Conservation (phyloP, 179 eudicot genomes). For the Corrigiola litoralis region DNA sequence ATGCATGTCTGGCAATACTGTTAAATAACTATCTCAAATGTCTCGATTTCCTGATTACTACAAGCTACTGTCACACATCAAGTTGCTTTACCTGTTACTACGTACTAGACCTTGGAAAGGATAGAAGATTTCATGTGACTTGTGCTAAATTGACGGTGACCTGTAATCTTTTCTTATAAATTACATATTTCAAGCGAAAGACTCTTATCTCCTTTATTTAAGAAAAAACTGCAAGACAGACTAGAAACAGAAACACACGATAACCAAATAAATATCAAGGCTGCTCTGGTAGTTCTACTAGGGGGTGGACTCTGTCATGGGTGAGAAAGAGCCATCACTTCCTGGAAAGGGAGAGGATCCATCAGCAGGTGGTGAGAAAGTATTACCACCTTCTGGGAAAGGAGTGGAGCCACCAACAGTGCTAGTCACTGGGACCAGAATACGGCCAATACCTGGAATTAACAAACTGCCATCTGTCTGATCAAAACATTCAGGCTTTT, state of each 20-base stretch:
- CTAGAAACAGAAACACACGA: not conserved
- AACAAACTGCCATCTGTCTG: constrained; percentile 36
- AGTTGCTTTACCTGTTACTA: too few relatives aligned
- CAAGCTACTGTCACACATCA: too few relatives aligned
- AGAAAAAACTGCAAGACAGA: not conserved
- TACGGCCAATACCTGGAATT: constrained; percentile 42
- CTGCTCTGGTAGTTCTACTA: not conserved
- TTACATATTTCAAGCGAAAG: too few relatives aligned
- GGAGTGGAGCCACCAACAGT: not conserved
- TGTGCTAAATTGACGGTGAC: too few relatives aligned
- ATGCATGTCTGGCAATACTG: too few relatives aligned
- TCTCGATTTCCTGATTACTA: too few relatives aligned
- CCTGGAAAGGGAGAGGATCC: not conserved
- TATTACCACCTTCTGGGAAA: constrained; percentile 20
- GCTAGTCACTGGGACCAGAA: constrained; percentile 27
- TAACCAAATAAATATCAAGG: not conserved
- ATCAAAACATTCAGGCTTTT: constrained; percentile 34
- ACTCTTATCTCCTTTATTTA: not conserved
- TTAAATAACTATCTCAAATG: too few relatives aligned
- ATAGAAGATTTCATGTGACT: too few relatives aligned
- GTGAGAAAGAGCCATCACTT: not conserved
- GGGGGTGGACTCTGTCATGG: not conserved
- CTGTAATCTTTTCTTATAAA: too few relatives aligned
- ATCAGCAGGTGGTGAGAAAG: constrained; percentile 14
- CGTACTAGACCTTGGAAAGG: too few relatives aligned